Evolutionary conservation across 148 eudicot genomes (phyloP), one percentile per base, ranked within the genome.

Genomic region (Vaccinium darrowii): DNA sequence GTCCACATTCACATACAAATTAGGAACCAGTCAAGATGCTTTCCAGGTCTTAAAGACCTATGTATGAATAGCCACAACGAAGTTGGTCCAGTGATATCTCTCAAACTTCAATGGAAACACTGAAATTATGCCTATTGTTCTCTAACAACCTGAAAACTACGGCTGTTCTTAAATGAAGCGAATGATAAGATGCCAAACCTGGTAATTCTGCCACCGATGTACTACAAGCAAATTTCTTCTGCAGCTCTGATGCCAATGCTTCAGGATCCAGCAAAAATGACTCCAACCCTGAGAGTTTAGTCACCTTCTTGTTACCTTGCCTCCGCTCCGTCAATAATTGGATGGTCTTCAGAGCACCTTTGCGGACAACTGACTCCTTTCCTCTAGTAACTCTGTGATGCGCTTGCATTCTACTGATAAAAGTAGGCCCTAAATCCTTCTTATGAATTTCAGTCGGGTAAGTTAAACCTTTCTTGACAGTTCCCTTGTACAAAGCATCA

Each of bases 221-320:
- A 84, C 99, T 97, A 91, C 99, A 95, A 58, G 99, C 99, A 88
- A 95, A 95, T 89, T 94, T 97, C 89, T 97, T 97, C 90, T 97
- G 99, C 87, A 97, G 87, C 87, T 93, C 98, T 73, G 98, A 93
- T 27, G 96, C 96, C 90, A 97, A 90, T 33, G 95, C 87, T 58
- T 95, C 98, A 33, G 95, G 94, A 91, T 95, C 94, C 65, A 97
- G 87, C 89, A 97, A 84, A 87, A 97, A 97, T 49, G 93, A 89
- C 88, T 97, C 99, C 86, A 97, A 51, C 79, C 99, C 98, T 10
- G 99, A 93, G 85, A 97, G 90, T 91, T 92, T 97, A 0, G 99
- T 97, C 78, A 97, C 93, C 83, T 97, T 97, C 90, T 97, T 97
- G 91, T 95, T 97, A 63, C 99, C 99, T 87, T 94, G 96, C 82